A percentile compares a stretch with the other conserved stretches of the same genome.
These are phyloP conservation scores for Verbascum thapsus DNA, from an alignment of 257 asterid species.

Conservation along the genomic window DNA sequence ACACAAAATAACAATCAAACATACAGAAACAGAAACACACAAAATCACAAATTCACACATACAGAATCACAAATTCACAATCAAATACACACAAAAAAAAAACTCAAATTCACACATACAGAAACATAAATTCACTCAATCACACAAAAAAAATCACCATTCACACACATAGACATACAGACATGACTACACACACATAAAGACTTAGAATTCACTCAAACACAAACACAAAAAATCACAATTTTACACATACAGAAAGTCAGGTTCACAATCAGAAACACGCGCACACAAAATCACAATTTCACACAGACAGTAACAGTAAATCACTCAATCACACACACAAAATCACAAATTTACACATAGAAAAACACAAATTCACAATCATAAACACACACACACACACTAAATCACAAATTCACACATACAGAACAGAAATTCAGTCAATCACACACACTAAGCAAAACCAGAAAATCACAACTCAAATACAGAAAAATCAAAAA, in stretches of 20 bases:
- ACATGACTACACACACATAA: not conserved
- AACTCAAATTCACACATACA: too few species aligned
- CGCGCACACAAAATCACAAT: not conserved
- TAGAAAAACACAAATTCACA: too few species aligned
- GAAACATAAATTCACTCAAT: too few species aligned
- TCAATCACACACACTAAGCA: too few species aligned
- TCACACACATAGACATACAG: not conserved
- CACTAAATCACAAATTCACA: not conserved
- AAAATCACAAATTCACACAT: not conserved
- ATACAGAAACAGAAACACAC: not conserved
- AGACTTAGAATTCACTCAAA: too few species aligned
- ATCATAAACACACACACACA: too few species aligned
- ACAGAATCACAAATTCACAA: too few species aligned
- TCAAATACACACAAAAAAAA: too few species aligned
- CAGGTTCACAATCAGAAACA: too few species aligned
- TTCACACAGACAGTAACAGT: slow-evolving; percentile 3
- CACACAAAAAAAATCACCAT: not conserved
- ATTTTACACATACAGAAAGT: too few species aligned
- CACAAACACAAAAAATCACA: not conserved
- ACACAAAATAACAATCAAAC: not conserved
- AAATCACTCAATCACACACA: not conserved
- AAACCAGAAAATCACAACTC: not conserved
- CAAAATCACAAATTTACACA: not conserved
- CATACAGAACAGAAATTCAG: not conserved
- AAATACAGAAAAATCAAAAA: too few species aligned